Percentiles rank a stretch among this genome's conserved stretches.
These are phyloP conservation scores for Globisporangium canariense DNA, from an alignment of 352 stramenopile genomes.

Conservation along the genomic window DNA sequence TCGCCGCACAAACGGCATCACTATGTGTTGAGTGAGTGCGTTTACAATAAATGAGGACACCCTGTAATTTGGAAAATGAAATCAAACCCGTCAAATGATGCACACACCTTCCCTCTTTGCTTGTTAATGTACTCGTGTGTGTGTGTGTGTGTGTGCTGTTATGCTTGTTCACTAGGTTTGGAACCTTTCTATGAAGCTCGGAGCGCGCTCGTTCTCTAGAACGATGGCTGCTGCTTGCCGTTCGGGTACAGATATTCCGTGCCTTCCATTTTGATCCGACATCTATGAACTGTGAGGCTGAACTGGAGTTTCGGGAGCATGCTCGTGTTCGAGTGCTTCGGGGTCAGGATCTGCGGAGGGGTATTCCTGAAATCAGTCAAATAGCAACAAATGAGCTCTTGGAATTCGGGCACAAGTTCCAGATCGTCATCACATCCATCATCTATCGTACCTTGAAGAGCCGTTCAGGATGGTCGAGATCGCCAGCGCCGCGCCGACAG, in stretches of 20 bases:
- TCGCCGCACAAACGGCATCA: conserved; percentile 19
- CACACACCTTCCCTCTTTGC: background rate
- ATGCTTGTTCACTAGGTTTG: background rate
- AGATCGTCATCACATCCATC: background rate
- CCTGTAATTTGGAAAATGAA: conserved; percentile 20
- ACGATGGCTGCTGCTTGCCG: conserved; percentile 9
- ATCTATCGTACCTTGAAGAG: conserved; percentile 25
- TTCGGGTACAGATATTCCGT: conserved; percentile 64
- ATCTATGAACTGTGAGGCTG: conserved; percentile 74
- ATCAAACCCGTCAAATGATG: background rate
- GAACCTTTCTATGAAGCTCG: background rate
- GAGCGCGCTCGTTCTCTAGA: background rate
- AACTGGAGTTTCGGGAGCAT: conserved; percentile 78
- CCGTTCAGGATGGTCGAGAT: conserved; percentile 83
- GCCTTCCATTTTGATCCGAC: conserved; percentile 76
- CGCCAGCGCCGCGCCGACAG: conserved; percentile 67
- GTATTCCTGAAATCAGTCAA: conserved; percentile 16
- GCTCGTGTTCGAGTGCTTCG: conserved; percentile 46
- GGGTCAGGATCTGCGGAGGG: conserved; percentile 30
- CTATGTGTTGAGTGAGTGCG: conserved; percentile 2
- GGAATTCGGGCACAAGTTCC: conserved; percentile 1
- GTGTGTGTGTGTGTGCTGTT: background rate
- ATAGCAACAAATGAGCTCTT: conserved; percentile 8
- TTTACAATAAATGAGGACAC: background rate
- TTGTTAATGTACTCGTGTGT: conserved; percentile 8